Percentiles rank a stretch among this genome's conserved stretches.
These are phyloP conservation scores for Cystofilobasidium bisporidii DNA, from an alignment of 768 basidiomycete genomes.

Conservation along the genomic window DNA sequence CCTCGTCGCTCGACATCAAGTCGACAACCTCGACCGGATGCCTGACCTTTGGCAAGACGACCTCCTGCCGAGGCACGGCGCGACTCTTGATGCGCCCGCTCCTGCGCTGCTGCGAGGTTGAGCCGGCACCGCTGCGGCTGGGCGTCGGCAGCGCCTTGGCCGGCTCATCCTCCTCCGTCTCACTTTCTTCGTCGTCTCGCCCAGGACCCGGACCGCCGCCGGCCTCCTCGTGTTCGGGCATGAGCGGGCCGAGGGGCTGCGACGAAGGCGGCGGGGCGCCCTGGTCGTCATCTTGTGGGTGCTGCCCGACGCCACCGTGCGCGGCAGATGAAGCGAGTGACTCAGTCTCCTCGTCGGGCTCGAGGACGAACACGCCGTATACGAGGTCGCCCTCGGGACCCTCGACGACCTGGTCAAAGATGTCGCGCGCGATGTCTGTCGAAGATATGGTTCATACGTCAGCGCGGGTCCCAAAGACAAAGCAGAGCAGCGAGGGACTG, in stretches of 20 bases:
- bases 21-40: background rate
- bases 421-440: constrained; percentile 36
- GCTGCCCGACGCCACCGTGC: too few relatives aligned
- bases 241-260: constrained; percentile 1
- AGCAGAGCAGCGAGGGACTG: background rate
- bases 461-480: background rate
- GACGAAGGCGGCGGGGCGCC: background rate
- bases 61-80: background rate
- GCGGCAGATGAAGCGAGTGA: background rate
- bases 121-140: background rate
- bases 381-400: constrained; percentile 39
- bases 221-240: background rate
- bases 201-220: background rate
- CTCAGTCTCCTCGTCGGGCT: constrained; percentile 26
- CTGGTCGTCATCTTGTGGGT: background rate
- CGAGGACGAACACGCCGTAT: constrained; percentile 35
- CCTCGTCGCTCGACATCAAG: background rate
- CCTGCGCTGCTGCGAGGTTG: background rate
- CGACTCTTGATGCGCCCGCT: background rate
- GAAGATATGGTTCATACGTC: too few relatives aligned
- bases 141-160: background rate
- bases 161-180: background rate
- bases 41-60: background rate
- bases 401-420: constrained; percentile 37
- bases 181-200: background rate